Evolutionary conservation across 768 basidiomycete species (phyloP).

Genomic region (Hypsizygus marmoreus): DNA sequence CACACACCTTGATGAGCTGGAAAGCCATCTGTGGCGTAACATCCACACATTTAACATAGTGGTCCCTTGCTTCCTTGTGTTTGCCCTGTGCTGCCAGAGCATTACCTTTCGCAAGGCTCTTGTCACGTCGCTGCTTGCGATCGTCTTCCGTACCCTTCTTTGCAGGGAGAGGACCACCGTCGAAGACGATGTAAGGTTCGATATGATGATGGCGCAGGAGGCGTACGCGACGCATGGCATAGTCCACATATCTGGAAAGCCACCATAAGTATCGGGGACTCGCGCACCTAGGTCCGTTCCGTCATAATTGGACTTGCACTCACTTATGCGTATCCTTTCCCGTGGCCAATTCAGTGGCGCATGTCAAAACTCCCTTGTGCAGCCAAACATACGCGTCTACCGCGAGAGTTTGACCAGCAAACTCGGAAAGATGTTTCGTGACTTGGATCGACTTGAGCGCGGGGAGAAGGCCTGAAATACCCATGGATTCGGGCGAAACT

Average conservation of each 20-base stretch:
- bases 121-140: constrained; percentile 73
- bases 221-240: constrained; percentile 90
- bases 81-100: constrained; percentile 77
- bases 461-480: constrained; percentile 88
- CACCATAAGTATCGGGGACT: not conserved
- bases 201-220: constrained; percentile 84
- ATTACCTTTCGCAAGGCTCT: constrained; percentile 74
- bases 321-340: constrained; percentile 84
- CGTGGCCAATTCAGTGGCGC: constrained; percentile 87
- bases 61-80: constrained; percentile 79
- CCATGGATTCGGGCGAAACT: constrained; percentile 52
- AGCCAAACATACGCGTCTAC: constrained; percentile 97
- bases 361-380: constrained; percentile 85
- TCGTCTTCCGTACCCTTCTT: constrained; percentile 89
- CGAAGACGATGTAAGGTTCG: constrained; percentile 91
- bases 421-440: constrained; percentile 76
- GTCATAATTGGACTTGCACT: too few species aligned
- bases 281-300: not conserved
- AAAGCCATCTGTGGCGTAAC: constrained; percentile 97
- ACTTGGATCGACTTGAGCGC: constrained; percentile 89
- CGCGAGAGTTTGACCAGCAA: constrained; percentile 81
- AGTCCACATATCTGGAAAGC: constrained; percentile 83
- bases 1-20: constrained; percentile 89
- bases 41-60: constrained; percentile 88
- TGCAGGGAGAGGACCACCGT: constrained; percentile 93